Evolutionary conservation across 805 yeast genomes (phyloP).

Genomic region (Yamadazyma philogaea): DNA sequence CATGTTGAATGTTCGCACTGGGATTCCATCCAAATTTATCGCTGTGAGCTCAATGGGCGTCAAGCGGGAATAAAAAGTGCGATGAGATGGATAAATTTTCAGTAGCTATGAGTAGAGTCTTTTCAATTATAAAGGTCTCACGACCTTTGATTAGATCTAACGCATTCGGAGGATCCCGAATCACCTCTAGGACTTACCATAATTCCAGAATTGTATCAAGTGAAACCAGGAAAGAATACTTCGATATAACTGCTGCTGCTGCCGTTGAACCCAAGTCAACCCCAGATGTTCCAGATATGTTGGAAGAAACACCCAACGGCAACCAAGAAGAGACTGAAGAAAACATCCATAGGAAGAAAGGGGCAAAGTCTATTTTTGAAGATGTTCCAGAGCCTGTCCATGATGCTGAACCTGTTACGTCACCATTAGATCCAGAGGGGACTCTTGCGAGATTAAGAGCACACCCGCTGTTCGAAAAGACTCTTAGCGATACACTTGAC

Average conservation of each 20-base stretch:
- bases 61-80: not conserved
- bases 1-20: conserved; percentile 2
- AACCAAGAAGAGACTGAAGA: not conserved
- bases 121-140: not conserved
- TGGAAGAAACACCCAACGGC: not conserved
- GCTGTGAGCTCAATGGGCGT: not conserved
- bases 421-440: conserved; percentile 10
- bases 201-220: not conserved
- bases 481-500: conserved; percentile 30
- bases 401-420: not conserved
- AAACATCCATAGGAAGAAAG: not conserved
- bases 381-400: too few species aligned
- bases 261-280: not conserved
- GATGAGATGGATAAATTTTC: conserved; percentile 4
- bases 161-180: not conserved
- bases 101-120: not conserved
- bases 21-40: not conserved
- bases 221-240: not conserved
- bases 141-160: not conserved
- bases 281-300: not conserved
- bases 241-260: not conserved
- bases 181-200: not conserved
- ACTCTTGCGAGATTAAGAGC: conserved; percentile 14
- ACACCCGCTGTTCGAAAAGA: conserved; percentile 11
- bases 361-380: too few species aligned